Conservation (phyloP, 805 yeast species). For the Yamadazyma laniorum region DNA sequence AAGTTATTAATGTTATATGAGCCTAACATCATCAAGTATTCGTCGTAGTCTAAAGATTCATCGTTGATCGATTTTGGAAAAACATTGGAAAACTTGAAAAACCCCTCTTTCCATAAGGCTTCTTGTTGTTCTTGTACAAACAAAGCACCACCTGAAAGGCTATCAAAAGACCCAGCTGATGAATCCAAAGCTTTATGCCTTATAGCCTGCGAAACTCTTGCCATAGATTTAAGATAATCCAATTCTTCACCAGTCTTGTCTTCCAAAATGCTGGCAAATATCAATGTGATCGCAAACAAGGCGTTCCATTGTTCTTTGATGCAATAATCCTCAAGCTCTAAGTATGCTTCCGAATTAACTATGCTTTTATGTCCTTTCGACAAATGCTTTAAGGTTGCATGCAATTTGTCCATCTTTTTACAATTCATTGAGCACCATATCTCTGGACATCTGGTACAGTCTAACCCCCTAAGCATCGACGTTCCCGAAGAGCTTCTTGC, state of each 20-base stretch:
- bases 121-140: conserved; percentile 57
- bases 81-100: conserved; percentile 45
- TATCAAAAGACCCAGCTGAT: conserved; percentile 53
- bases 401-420: conserved; percentile 52
- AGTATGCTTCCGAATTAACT: conserved; percentile 51
- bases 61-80: conserved; percentile 36
- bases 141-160: conserved; percentile 50
- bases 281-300: conserved; percentile 60
- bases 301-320: conserved; percentile 66
- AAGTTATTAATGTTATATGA: conserved; percentile 72
- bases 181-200: conserved; percentile 61
- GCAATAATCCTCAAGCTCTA: conserved; percentile 57
- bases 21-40: conserved; percentile 63
- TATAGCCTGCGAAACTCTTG: conserved; percentile 63
- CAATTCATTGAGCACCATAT: conserved; percentile 72
- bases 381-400: conserved; percentile 57
- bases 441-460: conserved; percentile 62
- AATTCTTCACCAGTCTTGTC: conserved; percentile 42
- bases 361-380: conserved; percentile 33
- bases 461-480: conserved; percentile 47
- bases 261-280: conserved; percentile 45
- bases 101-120: conserved; percentile 59
- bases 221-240: conserved; percentile 60
- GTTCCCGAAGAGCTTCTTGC: conserved; percentile 21
- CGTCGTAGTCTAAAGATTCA: conserved; percentile 42